These are phyloP conservation scores for Trichophaea hybrida DNA, from an alignment of 2,329 filamentous ascomycete genomes.

Conservation along the genomic window DNA sequence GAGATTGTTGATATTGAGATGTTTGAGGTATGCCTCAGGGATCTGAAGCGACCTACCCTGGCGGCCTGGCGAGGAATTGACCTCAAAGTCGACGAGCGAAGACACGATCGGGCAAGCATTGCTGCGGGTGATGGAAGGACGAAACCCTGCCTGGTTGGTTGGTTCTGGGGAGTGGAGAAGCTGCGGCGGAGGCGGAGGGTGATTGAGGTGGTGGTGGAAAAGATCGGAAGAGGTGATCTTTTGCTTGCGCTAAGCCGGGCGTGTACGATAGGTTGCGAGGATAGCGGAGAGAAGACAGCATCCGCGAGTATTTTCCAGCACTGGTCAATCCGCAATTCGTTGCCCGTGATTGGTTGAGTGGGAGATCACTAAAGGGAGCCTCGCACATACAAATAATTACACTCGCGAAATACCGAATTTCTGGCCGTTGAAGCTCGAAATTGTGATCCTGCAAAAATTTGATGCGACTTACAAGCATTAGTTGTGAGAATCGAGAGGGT, in stretches of 20 bases:
- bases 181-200: slow-evolving; percentile 2
- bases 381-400: no score
- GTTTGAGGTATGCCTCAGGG: neutral
- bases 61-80: slow-evolving; percentile 42
- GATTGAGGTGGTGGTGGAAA: slow-evolving; percentile 1
- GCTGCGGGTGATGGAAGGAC: slow-evolving; percentile 10
- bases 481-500: neutral
- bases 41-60: slow-evolving; percentile 51
- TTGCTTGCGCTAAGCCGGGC: slow-evolving; percentile 2
- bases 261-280: slow-evolving; percentile 1
- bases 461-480: neutral
- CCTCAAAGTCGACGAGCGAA: slow-evolving; percentile 53
- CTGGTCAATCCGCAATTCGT: slow-evolving; percentile 2
- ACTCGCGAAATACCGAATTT: no score
- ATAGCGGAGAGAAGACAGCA: slow-evolving; percentile 10
- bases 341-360: slow-evolving; percentile 15
- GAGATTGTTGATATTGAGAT: neutral
- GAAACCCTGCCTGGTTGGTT: slow-evolving; percentile 8
- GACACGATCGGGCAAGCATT: slow-evolving; percentile 86
- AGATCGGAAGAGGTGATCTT: slow-evolving; percentile 7
- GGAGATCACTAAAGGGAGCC: neutral
- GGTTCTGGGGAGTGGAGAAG: slow-evolving; percentile 1
- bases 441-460: neutral
- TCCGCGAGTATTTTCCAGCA: slow-evolving; percentile 9
- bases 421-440: no score